These are phyloP conservation scores for Taiozyma onychis DNA, from an alignment of 1,139 yeast genomes.

Conservation along the genomic window DNA sequence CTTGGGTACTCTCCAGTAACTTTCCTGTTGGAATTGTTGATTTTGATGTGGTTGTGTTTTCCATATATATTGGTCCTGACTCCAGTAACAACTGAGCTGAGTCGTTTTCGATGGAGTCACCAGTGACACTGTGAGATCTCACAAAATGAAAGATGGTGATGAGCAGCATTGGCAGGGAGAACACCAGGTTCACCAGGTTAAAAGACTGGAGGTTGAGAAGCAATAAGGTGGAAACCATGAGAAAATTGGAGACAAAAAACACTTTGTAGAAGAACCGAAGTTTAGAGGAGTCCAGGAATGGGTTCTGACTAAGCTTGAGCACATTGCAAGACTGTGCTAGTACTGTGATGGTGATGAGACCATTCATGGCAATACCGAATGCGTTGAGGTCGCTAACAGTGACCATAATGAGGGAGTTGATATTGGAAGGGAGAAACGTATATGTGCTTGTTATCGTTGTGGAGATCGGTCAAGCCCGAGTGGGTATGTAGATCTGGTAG, in stretches of 20 bases:
- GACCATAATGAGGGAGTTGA: background rate
- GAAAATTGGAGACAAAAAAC: slow-evolving; percentile 1
- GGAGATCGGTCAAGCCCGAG: background rate
- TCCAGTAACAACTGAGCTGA: background rate
- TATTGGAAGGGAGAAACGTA: background rate
- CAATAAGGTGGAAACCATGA: background rate
- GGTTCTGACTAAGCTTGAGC: slow-evolving; percentile 3
- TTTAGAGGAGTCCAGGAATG: slow-evolving; percentile 4
- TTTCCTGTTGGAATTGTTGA: background rate
- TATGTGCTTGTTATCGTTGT: background rate
- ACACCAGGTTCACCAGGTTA: background rate
- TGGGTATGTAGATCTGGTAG: background rate
- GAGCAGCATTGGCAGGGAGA: background rate
- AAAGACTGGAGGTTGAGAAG: background rate
- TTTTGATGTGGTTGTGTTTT: background rate
- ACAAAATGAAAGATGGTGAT: background rate
- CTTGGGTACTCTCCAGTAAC: background rate
- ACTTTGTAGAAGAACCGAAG: slow-evolving; percentile 4
- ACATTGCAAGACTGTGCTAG: slow-evolving; percentile 6
- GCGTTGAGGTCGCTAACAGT: background rate
- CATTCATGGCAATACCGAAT: background rate
- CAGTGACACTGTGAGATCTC: background rate
- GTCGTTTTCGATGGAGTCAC: background rate
- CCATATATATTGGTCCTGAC: background rate
- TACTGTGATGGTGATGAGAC: background rate